These are phyloP conservation scores for Gliomastix tumulicola DNA, from an alignment of 2,329 filamentous ascomycete genomes.

Conservation along the genomic window DNA sequence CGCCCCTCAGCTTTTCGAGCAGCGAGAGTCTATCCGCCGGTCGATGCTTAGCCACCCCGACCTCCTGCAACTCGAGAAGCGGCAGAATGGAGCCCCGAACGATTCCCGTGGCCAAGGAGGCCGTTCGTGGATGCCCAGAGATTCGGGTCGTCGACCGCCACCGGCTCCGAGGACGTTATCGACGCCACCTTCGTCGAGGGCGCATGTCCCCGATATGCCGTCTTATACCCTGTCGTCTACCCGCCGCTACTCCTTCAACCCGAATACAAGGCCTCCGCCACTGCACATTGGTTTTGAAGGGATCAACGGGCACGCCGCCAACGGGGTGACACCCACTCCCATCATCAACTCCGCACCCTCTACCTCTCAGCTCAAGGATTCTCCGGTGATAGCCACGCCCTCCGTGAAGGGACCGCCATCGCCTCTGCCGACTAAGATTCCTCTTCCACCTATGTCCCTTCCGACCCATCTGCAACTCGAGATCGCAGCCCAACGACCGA, in stretches of 20 bases:
- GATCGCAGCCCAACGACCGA: slow-evolving; percentile 53
- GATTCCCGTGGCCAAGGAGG: no score
- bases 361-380: no score
- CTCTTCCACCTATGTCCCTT: slow-evolving; percentile 59
- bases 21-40: slow-evolving; percentile 19
- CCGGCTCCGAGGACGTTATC: slow-evolving; percentile 37
- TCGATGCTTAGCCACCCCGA: slow-evolving; percentile 18
- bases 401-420: slow-evolving; percentile 23
- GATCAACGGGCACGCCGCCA: slow-evolving; percentile 24
- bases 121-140: no score
- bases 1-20: slow-evolving; percentile 15
- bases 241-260: slow-evolving; percentile 44
- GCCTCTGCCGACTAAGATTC: slow-evolving; percentile 47
- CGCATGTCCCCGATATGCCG: slow-evolving; percentile 16
- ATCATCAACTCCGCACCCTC: no score
- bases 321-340: no score
- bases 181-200: slow-evolving; percentile 42
- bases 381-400: slow-evolving; percentile 7
- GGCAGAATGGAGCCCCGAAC: no score
- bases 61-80: slow-evolving; percentile 10
- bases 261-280: slow-evolving; percentile 31
- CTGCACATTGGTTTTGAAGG: no score
- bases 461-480: slow-evolving; percentile 60
- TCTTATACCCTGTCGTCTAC: slow-evolving; percentile 20
- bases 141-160: slow-evolving; percentile 22